Base-by-base conservation (phyloP, 805 yeast genomes). In the Sugiyamaella boreocaroliniensis region DNA sequence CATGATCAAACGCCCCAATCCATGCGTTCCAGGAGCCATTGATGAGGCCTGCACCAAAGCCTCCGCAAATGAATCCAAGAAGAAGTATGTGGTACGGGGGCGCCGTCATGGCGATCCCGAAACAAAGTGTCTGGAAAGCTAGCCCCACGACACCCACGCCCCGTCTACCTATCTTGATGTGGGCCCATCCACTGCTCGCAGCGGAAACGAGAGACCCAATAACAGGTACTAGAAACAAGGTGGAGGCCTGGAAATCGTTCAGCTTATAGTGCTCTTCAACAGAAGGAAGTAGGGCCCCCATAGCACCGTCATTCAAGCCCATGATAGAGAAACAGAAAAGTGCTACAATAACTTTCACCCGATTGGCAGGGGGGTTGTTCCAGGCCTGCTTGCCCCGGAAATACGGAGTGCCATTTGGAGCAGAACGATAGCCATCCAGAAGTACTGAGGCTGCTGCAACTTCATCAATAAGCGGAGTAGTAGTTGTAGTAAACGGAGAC, bases 261-360 rank as follows among this genome's bases (percentile, higher is more conserved):
- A 81, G 72, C 1, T 66, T 34, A 62, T 80, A 83, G 45, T 76
- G 65, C 4, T 64, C 64, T 49, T 79, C 75, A n/a, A 82, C 55
- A 40, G 74, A 68, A 2, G 85, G 85, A 54, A 83, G 70, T 32
- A 82, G 61, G 0, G 86, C 74, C 0, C 88, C 88, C n/a, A 81
- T 63, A 0, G 84, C 73, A 61, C 82, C 85, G 58, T 83, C 88
- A 5, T 75, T 72, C 10, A 81, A 61, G 0, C 89, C 89, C 57
- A 79, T 66, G 1, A 79, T 58, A 2, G 72, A 61, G 60, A 81
- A 76, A 12, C 64, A 61, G n/a, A 51, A 22, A n/a, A 58, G 57
- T 6, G 59, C 55, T 6, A 56, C 46, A 4, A 43, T 34, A 16
- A 55, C 54, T 29, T 53, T 55, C 20, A 47, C 29, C 7, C 47